Percentiles rank a stretch among this genome's conserved stretches.
Conservation (phyloP, 1,284 basidiomycete species). For the Mycena citricolor region DNA sequence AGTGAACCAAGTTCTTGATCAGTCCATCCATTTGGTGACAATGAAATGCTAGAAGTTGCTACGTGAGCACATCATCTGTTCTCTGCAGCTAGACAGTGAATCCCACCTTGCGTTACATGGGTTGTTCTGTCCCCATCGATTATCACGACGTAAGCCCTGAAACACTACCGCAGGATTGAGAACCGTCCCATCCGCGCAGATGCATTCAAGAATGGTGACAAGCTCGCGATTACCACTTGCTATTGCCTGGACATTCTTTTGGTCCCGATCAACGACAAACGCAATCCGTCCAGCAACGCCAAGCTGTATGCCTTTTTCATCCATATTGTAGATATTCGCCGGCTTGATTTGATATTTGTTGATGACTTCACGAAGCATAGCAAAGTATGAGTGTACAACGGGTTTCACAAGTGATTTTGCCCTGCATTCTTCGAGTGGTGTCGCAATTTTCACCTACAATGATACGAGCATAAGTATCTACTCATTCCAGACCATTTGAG, state of each 20-base stretch:
- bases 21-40: constrained; percentile 2
- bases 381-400: constrained; percentile 20
- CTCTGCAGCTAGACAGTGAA: not conserved
- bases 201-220: constrained; percentile 1
- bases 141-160: not conserved
- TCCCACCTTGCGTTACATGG: constrained; percentile 8
- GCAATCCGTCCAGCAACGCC: constrained; percentile 3
- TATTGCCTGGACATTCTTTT: constrained; percentile 1
- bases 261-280: constrained; percentile 5
- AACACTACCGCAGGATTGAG: not conserved
- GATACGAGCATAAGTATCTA: not conserved
- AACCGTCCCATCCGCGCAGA: not conserved
- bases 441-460: constrained; percentile 7
- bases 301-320: constrained; percentile 24
- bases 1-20: constrained; percentile 26
- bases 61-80: too few relatives aligned
- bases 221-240: not conserved
- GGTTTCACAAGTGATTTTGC: constrained; percentile 10
- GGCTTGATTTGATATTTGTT: constrained; percentile 21
- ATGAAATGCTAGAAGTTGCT: not conserved
- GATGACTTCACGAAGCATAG: constrained; percentile 15
- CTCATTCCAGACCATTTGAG: not conserved
- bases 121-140: constrained; percentile 32
- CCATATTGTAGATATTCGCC: constrained; percentile 28
- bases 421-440: constrained; percentile 4